A percentile compares a stretch with the other conserved stretches of the same genome.
These are phyloP conservation scores for Tulasnella sp. DNA, from an alignment of 768 basidiomycete species.

Conservation along the genomic window DNA sequence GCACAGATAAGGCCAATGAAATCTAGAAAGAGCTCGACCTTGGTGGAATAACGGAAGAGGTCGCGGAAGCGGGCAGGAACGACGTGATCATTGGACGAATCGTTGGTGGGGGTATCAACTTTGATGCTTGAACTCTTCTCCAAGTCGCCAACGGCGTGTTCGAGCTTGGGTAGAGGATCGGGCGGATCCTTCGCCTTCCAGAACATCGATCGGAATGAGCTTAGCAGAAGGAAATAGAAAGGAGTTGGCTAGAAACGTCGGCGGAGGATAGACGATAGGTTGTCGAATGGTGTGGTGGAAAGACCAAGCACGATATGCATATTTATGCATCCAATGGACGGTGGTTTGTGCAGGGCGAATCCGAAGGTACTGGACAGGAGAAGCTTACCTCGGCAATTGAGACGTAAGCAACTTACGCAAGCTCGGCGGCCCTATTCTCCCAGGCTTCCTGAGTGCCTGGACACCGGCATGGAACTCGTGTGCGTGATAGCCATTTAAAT, in stretches of 20 bases:
- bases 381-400: neutral
- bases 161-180: neutral
- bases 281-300: neutral
- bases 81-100: neutral
- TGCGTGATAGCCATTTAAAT: neutral
- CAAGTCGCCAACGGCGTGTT: neutral
- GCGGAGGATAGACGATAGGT: neutral
- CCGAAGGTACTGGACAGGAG: neutral
- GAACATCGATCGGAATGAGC: neutral
- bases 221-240: neutral
- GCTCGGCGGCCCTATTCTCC: neutral
- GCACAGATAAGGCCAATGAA: slow-evolving; percentile 36
- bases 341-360: neutral
- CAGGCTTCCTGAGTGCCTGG: neutral
- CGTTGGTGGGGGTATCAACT: neutral
- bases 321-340: neutral
- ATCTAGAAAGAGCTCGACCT: slow-evolving; percentile 31
- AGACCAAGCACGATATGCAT: neutral
- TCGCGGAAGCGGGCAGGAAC: slow-evolving; percentile 27
- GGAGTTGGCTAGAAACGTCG: neutral
- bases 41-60: slow-evolving; percentile 35
- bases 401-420: slow-evolving; percentile 1
- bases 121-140: neutral
- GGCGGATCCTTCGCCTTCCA: neutral
- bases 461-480: neutral